phyloP scores from a whole-genome alignment of 305 asterid genomes.

The Rubia balearica region DNA sequence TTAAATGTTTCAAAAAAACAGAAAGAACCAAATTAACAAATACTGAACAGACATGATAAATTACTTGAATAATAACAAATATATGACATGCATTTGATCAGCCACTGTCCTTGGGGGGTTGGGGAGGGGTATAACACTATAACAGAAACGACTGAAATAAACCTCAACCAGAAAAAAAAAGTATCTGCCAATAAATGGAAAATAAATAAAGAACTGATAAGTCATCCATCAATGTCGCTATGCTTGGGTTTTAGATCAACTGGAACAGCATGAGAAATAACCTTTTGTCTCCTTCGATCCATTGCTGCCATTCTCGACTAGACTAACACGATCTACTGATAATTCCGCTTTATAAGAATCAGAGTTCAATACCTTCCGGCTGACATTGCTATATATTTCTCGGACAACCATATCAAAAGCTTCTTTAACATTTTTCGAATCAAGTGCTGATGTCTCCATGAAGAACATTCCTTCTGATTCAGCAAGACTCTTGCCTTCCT shows the following conservation, averaged over 20 bases:
- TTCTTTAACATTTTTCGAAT: conserved; percentile 59
- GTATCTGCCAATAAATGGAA: conserved; percentile 1
- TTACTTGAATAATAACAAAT: background rate
- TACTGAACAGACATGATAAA: background rate
- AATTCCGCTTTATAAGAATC: conserved; percentile 72
- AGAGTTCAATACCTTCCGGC: conserved; percentile 83
- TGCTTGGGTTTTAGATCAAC: conserved; percentile 27
- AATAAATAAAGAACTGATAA: background rate
- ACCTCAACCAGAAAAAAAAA: background rate
- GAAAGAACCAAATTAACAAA: background rate
- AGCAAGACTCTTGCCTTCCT: conserved; percentile 73
- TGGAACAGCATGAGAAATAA: conserved; percentile 53
- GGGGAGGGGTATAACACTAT: background rate
- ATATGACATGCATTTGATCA: background rate
- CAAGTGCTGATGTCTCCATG: conserved; percentile 87
- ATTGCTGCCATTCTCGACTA: conserved; percentile 41
- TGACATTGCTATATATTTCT: conserved; percentile 62
- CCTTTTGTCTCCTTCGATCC: conserved; percentile 42
- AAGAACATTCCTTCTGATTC: conserved; percentile 76
- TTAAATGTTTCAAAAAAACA: too few relatives aligned
- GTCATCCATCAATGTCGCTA: background rate
- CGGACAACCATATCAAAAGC: conserved; percentile 69
- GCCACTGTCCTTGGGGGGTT: background rate
- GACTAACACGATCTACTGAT: conserved; percentile 58
- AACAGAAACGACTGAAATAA: background rate